Evolutionary conservation across 306 rosid genomes (phyloP).

Genomic region (Oxytropis ochrocephala): DNA sequence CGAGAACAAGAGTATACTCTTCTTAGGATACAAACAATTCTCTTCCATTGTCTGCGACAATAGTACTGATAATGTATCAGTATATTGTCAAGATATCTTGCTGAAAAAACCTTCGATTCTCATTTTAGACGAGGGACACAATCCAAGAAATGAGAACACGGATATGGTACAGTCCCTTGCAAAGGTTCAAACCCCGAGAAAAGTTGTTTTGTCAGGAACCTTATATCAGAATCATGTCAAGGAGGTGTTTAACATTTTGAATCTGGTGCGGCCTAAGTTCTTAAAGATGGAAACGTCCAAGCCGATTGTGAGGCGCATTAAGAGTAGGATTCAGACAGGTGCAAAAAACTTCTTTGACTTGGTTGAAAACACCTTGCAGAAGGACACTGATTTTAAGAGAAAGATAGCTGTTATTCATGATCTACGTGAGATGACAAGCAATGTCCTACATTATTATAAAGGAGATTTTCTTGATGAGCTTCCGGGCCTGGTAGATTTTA

Average conservation of each 20-base stretch:
- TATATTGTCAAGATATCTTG: slow-evolving; percentile 58
- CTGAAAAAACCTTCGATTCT: slow-evolving; percentile 73
- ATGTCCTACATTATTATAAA: slow-evolving; percentile 80
- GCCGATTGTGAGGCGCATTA: slow-evolving; percentile 65
- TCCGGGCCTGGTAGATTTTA: slow-evolving; percentile 84
- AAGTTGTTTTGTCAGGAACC: slow-evolving; percentile 91
- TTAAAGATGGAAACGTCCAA: slow-evolving; percentile 50
- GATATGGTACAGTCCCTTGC: slow-evolving; percentile 76
- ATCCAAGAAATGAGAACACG: slow-evolving; percentile 83
- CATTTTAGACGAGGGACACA: slow-evolving; percentile 94
- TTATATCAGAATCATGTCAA: slow-evolving; percentile 84
- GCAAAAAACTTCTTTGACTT: slow-evolving; percentile 51
- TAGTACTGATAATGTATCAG: slow-evolving; percentile 29
- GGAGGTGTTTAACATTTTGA: slow-evolving; percentile 80
- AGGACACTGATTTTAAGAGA: slow-evolving; percentile 69
- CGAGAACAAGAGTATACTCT: slow-evolving; percentile 67
- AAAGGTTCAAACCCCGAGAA: slow-evolving; percentile 70
- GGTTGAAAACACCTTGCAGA: slow-evolving; percentile 78
- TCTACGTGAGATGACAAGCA: slow-evolving; percentile 87
- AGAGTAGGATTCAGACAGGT: slow-evolving; percentile 60
- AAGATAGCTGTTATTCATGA: slow-evolving; percentile 78
- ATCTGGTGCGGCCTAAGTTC: slow-evolving; percentile 86
- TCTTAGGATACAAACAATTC: slow-evolving; percentile 89
- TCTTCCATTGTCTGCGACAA: slow-evolving; percentile 65
- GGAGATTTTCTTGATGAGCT: slow-evolving; percentile 98